phyloP scores from a whole-genome alignment of 2,329 filamentous ascomycete genomes.

The Scytalidium sp. region DNA sequence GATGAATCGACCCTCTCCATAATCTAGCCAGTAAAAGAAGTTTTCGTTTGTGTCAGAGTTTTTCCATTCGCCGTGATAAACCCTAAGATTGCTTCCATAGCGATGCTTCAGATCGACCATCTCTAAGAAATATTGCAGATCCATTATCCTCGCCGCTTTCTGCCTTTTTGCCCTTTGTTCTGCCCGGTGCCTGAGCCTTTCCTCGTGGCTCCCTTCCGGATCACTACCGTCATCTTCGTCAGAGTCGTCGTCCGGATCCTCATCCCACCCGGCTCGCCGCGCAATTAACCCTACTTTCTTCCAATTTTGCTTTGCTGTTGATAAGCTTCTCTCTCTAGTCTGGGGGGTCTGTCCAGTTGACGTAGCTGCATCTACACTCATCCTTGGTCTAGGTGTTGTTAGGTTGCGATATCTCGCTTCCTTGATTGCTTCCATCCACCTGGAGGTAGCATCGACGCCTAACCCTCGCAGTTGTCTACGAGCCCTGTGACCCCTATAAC shows the following conservation, averaged over 20 bases:
- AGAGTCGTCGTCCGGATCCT: constrained; percentile 30
- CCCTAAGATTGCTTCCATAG: constrained; percentile 77
- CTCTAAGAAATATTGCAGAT: constrained; percentile 77
- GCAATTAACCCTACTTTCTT: constrained; percentile 69
- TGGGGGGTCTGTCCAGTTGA: constrained; percentile 8
- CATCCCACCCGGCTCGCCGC: constrained; percentile 68
- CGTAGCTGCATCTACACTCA: constrained; percentile 8
- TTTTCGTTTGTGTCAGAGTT: constrained; percentile 73
- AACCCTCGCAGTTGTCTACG: constrained; percentile 69
- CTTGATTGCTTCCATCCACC: constrained; percentile 43
- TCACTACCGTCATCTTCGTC: constrained; percentile 15
- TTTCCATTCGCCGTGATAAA: constrained; percentile 85
- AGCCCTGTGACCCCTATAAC: constrained; percentile 73
- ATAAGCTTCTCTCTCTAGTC: constrained; percentile 15
- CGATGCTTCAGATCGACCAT: constrained; percentile 87
- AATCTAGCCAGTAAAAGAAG: constrained; percentile 92
- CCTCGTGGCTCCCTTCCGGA: constrained; percentile 35
- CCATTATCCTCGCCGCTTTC: constrained; percentile 74
- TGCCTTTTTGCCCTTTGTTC: constrained; percentile 55
- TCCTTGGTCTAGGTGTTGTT: constrained; percentile 39
- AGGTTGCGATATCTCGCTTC: constrained; percentile 53
- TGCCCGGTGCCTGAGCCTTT: constrained; percentile 36
- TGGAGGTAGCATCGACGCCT: constrained; percentile 41
- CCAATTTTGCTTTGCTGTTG: constrained; percentile 66
- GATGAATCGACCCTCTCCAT: constrained; percentile 69